Evolutionary conservation across 1,139 yeast species (phyloP).

Genomic region (Saccharomyces pastorianus): DNA sequence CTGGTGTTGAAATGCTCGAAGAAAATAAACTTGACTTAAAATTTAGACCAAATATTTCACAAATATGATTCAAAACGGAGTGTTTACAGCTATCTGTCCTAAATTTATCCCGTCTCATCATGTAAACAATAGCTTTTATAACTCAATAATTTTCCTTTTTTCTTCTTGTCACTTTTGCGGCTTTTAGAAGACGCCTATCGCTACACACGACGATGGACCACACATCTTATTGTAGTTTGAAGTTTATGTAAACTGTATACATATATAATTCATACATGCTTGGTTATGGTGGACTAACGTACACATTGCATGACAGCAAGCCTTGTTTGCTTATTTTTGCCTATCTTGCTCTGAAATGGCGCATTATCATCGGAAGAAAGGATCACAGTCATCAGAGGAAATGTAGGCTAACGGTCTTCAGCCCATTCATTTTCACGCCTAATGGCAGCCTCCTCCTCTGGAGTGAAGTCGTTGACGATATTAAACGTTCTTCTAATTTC

Average conservation of each 20-base stretch:
- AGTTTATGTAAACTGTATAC: neutral
- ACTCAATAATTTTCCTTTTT: neutral
- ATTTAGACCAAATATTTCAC: neutral
- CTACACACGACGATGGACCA: neutral
- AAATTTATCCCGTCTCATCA: neutral
- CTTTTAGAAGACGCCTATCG: neutral
- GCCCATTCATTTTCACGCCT: slow-evolving; percentile 99
- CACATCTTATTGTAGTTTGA: neutral
- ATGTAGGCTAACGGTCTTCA: slow-evolving; percentile 65
- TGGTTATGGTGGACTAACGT: neutral
- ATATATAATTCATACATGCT: neutral
- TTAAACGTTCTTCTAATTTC: slow-evolving; percentile 94
- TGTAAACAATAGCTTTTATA: neutral
- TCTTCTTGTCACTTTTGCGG: neutral
- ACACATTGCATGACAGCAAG: neutral
- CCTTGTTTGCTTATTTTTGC: too few relatives aligned
- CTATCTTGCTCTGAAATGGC: neutral
- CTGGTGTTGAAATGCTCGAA: neutral
- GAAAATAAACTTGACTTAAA: neutral
- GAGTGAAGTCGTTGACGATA: slow-evolving; percentile 91
- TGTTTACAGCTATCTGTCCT: neutral
- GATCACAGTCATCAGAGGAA: neutral
- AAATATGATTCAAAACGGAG: neutral
- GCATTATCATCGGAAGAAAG: neutral
- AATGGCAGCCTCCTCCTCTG: slow-evolving; percentile 97